Evolutionary conservation across 306 rosid species (phyloP).

Genomic region (Luffa acutangula): DNA sequence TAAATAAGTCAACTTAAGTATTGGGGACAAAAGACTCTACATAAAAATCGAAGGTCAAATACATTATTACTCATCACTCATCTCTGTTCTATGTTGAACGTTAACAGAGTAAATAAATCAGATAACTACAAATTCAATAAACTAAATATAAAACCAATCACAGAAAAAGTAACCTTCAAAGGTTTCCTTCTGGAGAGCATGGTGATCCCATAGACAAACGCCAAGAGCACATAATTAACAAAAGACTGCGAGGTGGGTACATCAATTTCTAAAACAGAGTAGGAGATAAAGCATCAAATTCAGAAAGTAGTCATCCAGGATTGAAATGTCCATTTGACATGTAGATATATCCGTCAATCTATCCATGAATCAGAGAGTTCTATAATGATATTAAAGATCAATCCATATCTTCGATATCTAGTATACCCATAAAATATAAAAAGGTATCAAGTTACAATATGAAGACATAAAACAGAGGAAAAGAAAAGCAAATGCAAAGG

Average conservation of each 20-base stretch:
- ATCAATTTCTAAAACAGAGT: slow-evolving; percentile 42
- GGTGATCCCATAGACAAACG: slow-evolving; percentile 51
- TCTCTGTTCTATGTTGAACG: neutral
- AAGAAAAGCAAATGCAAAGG: neutral
- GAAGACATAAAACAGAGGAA: neutral
- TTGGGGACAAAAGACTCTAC: neutral
- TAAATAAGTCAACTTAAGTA: neutral
- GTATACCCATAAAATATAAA: too few species aligned
- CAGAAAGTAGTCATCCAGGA: too few species aligned
- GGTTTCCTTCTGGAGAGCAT: slow-evolving; percentile 43
- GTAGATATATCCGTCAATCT: too few species aligned
- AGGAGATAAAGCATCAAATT: neutral
- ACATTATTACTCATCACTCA: neutral
- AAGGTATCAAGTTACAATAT: too few species aligned
- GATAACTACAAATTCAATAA: neutral
- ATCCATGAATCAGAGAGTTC: too few species aligned
- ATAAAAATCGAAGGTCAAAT: neutral
- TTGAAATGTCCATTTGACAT: too few species aligned
- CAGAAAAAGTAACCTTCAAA: slow-evolving; percentile 43
- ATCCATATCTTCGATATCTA: too few species aligned
- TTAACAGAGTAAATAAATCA: neutral
- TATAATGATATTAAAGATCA: too few species aligned
- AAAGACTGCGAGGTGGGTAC: slow-evolving; percentile 91
- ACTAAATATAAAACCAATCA: neutral
- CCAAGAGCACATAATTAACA: slow-evolving; percentile 73